phyloP scores from a whole-genome alignment of 2,329 filamentous ascomycete genomes.

The Teratosphaeriaceae sp. region DNA sequence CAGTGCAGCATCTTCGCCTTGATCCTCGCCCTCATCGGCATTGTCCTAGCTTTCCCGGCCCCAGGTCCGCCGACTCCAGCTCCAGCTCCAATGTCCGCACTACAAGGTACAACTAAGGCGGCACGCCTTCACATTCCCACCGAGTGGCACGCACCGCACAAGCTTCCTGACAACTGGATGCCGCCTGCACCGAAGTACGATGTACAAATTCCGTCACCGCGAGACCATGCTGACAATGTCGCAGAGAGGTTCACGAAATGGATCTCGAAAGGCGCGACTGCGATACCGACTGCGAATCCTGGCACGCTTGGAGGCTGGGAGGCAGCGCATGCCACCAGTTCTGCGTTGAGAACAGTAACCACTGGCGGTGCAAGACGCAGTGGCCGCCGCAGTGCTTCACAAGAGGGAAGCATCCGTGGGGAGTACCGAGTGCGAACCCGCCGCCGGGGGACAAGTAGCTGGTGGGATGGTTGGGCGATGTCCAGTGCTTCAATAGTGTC shows the following conservation, averaged over 20 bases:
- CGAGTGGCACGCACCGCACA: too few species aligned
- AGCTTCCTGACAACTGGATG: too few species aligned
- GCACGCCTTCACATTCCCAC: too few species aligned
- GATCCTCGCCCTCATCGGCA: not conserved
- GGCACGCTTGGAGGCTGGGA: not conserved
- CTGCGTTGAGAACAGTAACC: not conserved
- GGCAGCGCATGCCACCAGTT: not conserved
- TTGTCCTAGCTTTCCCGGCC: not conserved
- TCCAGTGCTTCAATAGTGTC: too few species aligned
- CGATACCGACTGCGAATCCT: not conserved
- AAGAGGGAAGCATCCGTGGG: not conserved
- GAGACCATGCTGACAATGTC: not conserved
- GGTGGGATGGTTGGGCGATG: too few species aligned
- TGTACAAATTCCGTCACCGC: too few species aligned
- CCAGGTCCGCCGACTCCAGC: too few species aligned
- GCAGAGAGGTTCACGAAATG: not conserved
- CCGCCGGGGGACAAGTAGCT: too few species aligned
- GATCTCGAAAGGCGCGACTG: not conserved
- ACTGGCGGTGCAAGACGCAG: slow-evolving; percentile 1
- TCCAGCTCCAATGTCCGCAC: too few species aligned
- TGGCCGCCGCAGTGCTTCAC: not conserved
- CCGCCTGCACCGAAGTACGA: too few species aligned
- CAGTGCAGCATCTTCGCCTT: not conserved
- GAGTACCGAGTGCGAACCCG: too few species aligned
- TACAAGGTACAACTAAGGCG: too few species aligned